Evolutionary conservation across 1,139 yeast genomes (phyloP).

Genomic region (Barnettozyma hawaiiensis): DNA sequence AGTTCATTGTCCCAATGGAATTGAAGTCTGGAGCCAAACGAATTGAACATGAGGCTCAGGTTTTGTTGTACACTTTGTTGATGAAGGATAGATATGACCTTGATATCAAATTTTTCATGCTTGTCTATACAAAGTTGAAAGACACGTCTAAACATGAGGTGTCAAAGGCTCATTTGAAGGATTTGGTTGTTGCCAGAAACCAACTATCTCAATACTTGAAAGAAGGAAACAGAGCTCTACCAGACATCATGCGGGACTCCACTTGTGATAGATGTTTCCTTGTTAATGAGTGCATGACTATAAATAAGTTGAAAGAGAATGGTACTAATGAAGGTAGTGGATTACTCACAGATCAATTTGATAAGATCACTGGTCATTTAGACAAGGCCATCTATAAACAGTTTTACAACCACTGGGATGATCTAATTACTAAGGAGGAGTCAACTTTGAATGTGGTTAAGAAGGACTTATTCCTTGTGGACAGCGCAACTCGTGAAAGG

Average conservation of each 20-base stretch:
- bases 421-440: constrained; percentile 70
- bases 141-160: constrained; percentile 55
- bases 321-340: constrained; percentile 47
- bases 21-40: constrained; percentile 77
- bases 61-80: constrained; percentile 74
- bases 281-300: constrained; percentile 60
- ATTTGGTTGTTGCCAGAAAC: constrained; percentile 65
- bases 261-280: constrained; percentile 67
- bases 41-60: constrained; percentile 78
- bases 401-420: constrained; percentile 72
- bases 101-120: constrained; percentile 56
- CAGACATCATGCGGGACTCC: constrained; percentile 50
- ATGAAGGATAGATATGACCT: constrained; percentile 74
- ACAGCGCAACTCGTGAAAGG: constrained; percentile 51
- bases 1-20: constrained; percentile 70
- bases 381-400: constrained; percentile 35
- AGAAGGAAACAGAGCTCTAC: constrained; percentile 47
- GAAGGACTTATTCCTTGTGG: constrained; percentile 58
- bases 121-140: constrained; percentile 67
- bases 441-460: constrained; percentile 46
- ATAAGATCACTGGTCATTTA: constrained; percentile 47
- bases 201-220: constrained; percentile 55
- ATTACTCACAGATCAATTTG: constrained; percentile 40
- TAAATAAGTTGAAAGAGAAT: constrained; percentile 53
- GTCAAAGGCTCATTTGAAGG: constrained; percentile 49